A percentile compares a stretch with the other conserved stretches of the same genome.
Conservation (phyloP, 768 basidiomycete genomes). For the Clathrus columnatus region DNA sequence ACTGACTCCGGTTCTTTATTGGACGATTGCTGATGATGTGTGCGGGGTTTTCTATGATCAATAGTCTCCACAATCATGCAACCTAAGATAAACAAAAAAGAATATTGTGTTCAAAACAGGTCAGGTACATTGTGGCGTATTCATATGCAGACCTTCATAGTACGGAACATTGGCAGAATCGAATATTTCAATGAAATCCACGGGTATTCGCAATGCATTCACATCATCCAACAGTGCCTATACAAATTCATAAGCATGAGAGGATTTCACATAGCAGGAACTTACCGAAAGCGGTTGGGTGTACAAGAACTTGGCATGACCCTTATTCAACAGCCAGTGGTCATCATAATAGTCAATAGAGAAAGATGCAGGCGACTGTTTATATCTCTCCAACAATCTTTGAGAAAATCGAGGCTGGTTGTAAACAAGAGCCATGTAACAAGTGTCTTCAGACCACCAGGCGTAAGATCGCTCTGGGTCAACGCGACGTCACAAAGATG, state of each 20-base stretch:
- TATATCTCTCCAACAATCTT: conserved; percentile 51
- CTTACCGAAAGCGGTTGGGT: conserved; percentile 63
- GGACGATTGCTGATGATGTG: not conserved
- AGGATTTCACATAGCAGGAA: not conserved
- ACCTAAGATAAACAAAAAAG: conserved; percentile 33
- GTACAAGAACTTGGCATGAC: conserved; percentile 67
- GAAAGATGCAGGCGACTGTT: conserved; percentile 59
- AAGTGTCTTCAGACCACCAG: conserved; percentile 6
- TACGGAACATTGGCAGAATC: conserved; percentile 66
- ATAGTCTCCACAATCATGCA: conserved; percentile 80
- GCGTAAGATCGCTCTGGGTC: not conserved
- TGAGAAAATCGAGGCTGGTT: conserved; percentile 61
- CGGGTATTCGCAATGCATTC: conserved; percentile 72
- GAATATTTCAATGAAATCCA: conserved; percentile 77
- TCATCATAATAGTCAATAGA: conserved; percentile 70
- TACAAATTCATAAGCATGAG: conserved; percentile 5
- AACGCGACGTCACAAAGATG: not conserved
- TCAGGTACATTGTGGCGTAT: not conserved
- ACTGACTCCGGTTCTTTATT: conserved; percentile 53
- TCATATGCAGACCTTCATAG: conserved; percentile 71
- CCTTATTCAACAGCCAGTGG: conserved; percentile 75
- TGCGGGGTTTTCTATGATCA: conserved; percentile 60
- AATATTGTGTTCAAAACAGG: too few relatives aligned
- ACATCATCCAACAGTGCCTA: conserved; percentile 80
- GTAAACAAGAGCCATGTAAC: conserved; percentile 38